Base-by-base conservation (phyloP, 1,139 yeast genomes). In the Nadsonia commutata region DNA sequence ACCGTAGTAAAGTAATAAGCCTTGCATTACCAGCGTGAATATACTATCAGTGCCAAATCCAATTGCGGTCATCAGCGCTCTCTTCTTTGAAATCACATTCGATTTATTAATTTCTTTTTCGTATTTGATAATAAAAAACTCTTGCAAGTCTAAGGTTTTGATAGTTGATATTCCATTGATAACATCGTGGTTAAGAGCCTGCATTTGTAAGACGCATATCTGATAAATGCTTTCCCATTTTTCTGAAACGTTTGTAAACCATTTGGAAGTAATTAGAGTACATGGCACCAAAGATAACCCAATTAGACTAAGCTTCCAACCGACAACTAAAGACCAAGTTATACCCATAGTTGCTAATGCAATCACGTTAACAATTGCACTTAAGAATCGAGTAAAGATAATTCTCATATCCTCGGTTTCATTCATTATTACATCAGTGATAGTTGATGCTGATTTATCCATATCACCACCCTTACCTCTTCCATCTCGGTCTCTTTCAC, bases 221-320 rank as follows among this genome's bases (percentile, higher is more conserved):
- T 83, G 78, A 58, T 83, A 80, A 1, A 52, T 50, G 22, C 72
- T 67, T 58, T 88, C 96, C 54, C 70, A 67, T 9, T 52, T 56
- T 49, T 73, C 74, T 43, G 79, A 59, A 2, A 77, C 40, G 1
- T 55, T 50, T 1, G 85, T 76, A 56, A 78, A 81, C 1, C 70
- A 44, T 1, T 65, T 59, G 3, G 85, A 72, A 4, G 75, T 60
- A 0, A 73, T 18, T 2, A 71, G 59, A 45, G 80, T 75, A 20
- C 75, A 51, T 0, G 95, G 93, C 8, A 82, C 70, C 57, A 86
- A 68, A 0, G 94, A 70, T 8, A 86, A 53, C 1, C 94, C 93
- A 1, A 84, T 90, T 16, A 88, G 62, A 1, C 95, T 74, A 41
- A 90, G 64, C 52, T 79, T 81, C 97, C 97, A 90, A 0, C 95